Evolutionary conservation across 1,284 basidiomycete genomes (phyloP).

Genomic region (Trametes hirsuta): DNA sequence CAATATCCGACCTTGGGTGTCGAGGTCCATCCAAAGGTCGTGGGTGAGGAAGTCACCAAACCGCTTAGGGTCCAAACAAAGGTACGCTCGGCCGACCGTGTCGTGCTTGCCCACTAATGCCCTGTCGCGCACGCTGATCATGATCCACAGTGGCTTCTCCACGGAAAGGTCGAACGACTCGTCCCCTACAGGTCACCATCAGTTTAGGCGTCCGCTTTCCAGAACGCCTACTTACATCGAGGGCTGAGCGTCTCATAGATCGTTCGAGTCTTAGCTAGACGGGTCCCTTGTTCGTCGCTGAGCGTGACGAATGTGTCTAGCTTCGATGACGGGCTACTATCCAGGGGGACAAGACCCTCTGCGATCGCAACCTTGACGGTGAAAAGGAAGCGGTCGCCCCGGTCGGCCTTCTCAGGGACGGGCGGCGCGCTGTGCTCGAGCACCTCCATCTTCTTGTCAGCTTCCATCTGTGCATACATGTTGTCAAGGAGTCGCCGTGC

Average conservation of each 20-base stretch:
- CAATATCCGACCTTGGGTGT: conserved; percentile 84
- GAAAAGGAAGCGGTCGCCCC: conserved; percentile 79
- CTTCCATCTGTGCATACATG: conserved; percentile 91
- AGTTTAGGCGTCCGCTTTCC: conserved; percentile 7
- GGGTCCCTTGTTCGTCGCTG: conserved; percentile 89
- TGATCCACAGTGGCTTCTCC: conserved; percentile 90
- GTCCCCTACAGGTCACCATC: conserved; percentile 69
- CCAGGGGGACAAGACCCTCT: conserved; percentile 77
- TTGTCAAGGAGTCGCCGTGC: conserved; percentile 90
- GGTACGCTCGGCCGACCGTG: conserved; percentile 88
- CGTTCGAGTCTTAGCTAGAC: conserved; percentile 93
- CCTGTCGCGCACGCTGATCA: conserved; percentile 93
- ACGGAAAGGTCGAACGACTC: conserved; percentile 96
- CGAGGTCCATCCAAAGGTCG: conserved; percentile 93
- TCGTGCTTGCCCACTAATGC: conserved; percentile 90
- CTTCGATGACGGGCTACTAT: conserved; percentile 69
- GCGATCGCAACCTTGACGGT: conserved; percentile 93
- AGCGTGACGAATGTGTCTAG: conserved; percentile 94
- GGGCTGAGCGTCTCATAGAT: conserved; percentile 92
- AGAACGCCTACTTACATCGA: conserved; percentile 65
- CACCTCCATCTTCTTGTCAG: conserved; percentile 83
- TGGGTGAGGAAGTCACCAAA: conserved; percentile 91
- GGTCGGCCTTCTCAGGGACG: conserved; percentile 59
- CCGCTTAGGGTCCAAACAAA: conserved; percentile 88
- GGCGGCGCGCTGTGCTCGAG: conserved; percentile 64